Evolutionary conservation across 805 yeast species (phyloP).

Genomic region (Monosporozyma unispora): DNA sequence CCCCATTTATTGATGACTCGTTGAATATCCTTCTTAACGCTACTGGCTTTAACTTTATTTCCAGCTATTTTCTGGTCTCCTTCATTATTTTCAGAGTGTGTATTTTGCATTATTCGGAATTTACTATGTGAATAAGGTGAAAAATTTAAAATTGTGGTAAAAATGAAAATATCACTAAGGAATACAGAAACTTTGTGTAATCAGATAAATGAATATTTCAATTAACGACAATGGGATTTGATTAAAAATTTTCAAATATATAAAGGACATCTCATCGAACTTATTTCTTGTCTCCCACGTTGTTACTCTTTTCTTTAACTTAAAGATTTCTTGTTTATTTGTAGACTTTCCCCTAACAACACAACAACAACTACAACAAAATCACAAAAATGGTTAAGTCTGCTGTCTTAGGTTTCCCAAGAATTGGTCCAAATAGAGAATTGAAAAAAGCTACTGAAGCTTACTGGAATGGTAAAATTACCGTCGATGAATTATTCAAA

Average conservation of each 20-base stretch:
- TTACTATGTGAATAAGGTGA: too few relatives aligned
- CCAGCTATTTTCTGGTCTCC: too few relatives aligned
- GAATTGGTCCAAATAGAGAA: conserved; percentile 99
- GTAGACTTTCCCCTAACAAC: neutral
- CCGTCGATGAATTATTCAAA: conserved; percentile 77
- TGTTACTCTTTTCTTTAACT: neutral
- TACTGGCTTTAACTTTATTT: too few relatives aligned
- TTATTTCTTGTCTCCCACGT: neutral
- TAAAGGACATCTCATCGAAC: neutral
- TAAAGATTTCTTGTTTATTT: neutral
- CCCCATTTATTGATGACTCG: too few relatives aligned
- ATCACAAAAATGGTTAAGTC: conserved; percentile 78
- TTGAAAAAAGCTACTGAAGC: conserved; percentile 97
- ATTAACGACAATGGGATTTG: too few relatives aligned
- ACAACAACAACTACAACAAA: conserved; percentile 1
- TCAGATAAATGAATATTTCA: too few relatives aligned
- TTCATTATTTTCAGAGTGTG: too few relatives aligned
- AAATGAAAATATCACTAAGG: too few relatives aligned
- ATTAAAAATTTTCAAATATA: neutral
- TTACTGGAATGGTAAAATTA: conserved; percentile 94
- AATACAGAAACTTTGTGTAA: too few relatives aligned
- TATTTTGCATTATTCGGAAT: too few relatives aligned
- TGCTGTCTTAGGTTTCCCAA: conserved; percentile 98
- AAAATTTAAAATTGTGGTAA: too few relatives aligned
- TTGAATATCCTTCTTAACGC: too few relatives aligned